A percentile compares a stretch with the other conserved stretches of the same genome.
These are phyloP conservation scores for Setomelanomma holmii DNA, from an alignment of 2,329 filamentous ascomycete species.

Conservation along the genomic window DNA sequence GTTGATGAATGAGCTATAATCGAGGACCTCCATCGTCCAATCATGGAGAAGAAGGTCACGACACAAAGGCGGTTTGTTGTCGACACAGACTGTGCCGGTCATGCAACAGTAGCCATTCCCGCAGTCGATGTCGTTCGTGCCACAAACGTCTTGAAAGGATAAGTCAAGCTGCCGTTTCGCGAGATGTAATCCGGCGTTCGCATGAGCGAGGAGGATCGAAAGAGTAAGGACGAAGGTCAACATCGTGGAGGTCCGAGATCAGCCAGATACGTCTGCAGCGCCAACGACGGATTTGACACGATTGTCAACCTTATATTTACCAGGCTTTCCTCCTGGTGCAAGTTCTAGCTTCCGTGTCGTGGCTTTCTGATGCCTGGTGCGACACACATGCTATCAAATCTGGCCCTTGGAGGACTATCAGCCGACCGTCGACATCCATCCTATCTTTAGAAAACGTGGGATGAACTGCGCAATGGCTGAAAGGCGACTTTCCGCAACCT, in stretches of 20 bases:
- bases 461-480: too few species aligned
- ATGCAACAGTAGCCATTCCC: constrained; percentile 2
- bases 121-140: constrained; percentile 1
- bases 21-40: constrained; percentile 1
- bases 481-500: too few species aligned
- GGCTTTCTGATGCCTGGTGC: too few species aligned
- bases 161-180: constrained; percentile 1
- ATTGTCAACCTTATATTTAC: too few species aligned
- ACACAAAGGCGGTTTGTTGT: constrained; percentile 4
- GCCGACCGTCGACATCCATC: neutral
- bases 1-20: constrained; percentile 4
- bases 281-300: too few species aligned
- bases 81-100: neutral
- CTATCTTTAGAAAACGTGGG: neutral
- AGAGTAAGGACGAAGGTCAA: neutral
- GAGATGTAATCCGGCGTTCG: neutral
- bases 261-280: too few species aligned
- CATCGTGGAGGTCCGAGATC: neutral
- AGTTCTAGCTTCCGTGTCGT: too few species aligned
- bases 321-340: too few species aligned
- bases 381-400: too few species aligned
- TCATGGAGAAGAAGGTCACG: constrained; percentile 2
- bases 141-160: constrained; percentile 2
- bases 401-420: neutral
- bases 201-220: neutral